phyloP scores from a whole-genome alignment of 2,329 filamentous ascomycete genomes.

The Fusarium ramigenum region DNA sequence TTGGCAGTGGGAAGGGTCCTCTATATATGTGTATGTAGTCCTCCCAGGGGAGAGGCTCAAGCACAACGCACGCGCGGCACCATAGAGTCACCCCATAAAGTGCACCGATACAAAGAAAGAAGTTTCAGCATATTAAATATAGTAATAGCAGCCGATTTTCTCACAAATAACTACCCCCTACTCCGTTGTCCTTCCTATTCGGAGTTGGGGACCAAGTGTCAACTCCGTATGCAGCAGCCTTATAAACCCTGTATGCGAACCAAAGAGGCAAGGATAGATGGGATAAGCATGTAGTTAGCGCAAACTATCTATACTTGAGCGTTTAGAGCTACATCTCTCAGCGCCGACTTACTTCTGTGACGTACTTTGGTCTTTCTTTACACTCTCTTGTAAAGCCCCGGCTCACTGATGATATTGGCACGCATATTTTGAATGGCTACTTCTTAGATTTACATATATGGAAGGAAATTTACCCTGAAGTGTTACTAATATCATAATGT shows the following conservation, averaged over 20 bases:
- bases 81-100: not conserved
- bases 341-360: not conserved
- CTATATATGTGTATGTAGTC: not conserved
- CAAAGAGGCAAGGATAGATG: not conserved
- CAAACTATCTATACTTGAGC: not conserved
- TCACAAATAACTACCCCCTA: too few species aligned
- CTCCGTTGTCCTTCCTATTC: not conserved
- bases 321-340: not conserved
- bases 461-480: accelerated
- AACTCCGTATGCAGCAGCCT: not conserved
- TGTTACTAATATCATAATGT: not conserved
- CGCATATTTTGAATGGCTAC: not conserved
- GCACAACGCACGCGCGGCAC: not conserved
- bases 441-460: not conserved
- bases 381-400: too few species aligned
- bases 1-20: not conserved
- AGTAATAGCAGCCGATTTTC: not conserved
- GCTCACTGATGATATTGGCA: not conserved
- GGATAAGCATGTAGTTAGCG: not conserved
- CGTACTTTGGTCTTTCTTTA: not conserved
- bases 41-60: not conserved
- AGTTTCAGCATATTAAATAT: not conserved
- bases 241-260: not conserved
- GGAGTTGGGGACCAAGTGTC: not conserved
- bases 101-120: not conserved